Conservation (phyloP, 345 rosid genomes). For the Eucalyptus curtisii region DNA sequence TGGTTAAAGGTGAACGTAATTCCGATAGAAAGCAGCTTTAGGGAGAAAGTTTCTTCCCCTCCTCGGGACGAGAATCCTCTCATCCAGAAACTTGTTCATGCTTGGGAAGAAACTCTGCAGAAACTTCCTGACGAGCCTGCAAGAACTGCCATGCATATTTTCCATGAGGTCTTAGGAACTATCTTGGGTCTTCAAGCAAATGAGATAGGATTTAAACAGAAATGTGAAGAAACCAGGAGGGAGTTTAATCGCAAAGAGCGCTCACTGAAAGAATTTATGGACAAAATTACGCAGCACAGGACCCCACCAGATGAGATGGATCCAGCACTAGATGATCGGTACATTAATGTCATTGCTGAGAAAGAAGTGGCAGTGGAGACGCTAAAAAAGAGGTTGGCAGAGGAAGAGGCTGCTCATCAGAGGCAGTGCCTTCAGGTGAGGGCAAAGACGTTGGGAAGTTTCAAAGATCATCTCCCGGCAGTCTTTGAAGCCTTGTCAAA, state of each 20-base stretch:
- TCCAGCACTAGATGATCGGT: conserved; percentile 14
- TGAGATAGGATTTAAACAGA: conserved; percentile 40
- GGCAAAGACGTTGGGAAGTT: conserved; percentile 65
- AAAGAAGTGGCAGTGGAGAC: conserved; percentile 33
- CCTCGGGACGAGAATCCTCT: conserved; percentile 56
- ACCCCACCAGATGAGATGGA: conserved; percentile 36
- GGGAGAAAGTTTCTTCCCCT: conserved; percentile 90
- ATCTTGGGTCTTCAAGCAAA: conserved; percentile 60
- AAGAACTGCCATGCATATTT: conserved; percentile 45
- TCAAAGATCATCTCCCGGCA: conserved; percentile 61
- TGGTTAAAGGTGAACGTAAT: conserved; percentile 78
- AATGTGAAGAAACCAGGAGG: conserved; percentile 44
- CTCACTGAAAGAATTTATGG: conserved; percentile 31
- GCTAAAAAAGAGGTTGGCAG: conserved; percentile 39
- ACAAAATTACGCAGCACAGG: conserved; percentile 34
- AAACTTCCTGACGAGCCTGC: conserved; percentile 63
- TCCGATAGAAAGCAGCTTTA: conserved; percentile 82
- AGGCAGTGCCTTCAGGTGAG: conserved; percentile 63
- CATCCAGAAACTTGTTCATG: conserved; percentile 43
- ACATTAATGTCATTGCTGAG: conserved; percentile 34
- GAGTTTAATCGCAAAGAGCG: conserved; percentile 43
- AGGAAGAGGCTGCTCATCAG: conserved; percentile 52
- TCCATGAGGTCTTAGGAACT: conserved; percentile 51
- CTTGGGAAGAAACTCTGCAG: conserved; percentile 54
- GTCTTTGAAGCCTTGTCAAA: conserved; percentile 47